Evolutionary conservation across 345 rosid species (phyloP).

Genomic region (Cardiospermum halicacabum): DNA sequence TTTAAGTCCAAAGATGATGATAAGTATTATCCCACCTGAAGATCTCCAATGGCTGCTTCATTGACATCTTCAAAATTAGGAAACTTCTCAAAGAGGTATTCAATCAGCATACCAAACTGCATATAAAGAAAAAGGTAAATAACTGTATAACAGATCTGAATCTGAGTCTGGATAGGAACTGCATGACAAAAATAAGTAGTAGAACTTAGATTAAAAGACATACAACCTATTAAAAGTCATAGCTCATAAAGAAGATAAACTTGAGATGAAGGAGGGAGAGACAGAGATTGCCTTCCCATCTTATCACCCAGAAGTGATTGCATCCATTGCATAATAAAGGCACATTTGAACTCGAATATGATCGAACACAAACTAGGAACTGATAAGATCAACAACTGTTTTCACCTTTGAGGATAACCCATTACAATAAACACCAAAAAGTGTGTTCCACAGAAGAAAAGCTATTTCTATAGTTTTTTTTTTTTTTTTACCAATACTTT

Average conservation of each 20-base stretch:
- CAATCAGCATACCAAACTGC: conserved; percentile 99
- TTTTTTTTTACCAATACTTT: too few species aligned
- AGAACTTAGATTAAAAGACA: not conserved
- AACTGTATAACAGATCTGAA: conserved; percentile 2
- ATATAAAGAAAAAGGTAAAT: too few species aligned
- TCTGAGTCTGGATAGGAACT: not conserved
- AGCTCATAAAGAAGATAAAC: not conserved
- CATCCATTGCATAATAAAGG: not conserved
- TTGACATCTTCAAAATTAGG: conserved; percentile 62
- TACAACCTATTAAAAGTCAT: not conserved
- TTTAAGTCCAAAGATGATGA: conserved; percentile 16
- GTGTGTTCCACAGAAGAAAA: too few species aligned
- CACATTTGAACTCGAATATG: not conserved
- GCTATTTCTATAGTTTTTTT: too few species aligned
- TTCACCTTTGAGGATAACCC: not conserved
- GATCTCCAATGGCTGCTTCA: conserved; percentile 83
- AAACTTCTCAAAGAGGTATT: conserved; percentile 74
- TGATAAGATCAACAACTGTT: not conserved
- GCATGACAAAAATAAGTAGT: not conserved
- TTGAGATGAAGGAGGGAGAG: not conserved
- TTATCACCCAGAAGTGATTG: not conserved
- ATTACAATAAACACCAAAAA: not conserved
- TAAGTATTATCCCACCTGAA: conserved; percentile 54
- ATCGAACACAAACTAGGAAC: not conserved
- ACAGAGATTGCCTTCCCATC: not conserved